Percentiles rank a stretch among this genome's conserved stretches.
Evolutionary conservation across 2,329 filamentous ascomycete species (phyloP).

Genomic region (Coniochaeta sp.): DNA sequence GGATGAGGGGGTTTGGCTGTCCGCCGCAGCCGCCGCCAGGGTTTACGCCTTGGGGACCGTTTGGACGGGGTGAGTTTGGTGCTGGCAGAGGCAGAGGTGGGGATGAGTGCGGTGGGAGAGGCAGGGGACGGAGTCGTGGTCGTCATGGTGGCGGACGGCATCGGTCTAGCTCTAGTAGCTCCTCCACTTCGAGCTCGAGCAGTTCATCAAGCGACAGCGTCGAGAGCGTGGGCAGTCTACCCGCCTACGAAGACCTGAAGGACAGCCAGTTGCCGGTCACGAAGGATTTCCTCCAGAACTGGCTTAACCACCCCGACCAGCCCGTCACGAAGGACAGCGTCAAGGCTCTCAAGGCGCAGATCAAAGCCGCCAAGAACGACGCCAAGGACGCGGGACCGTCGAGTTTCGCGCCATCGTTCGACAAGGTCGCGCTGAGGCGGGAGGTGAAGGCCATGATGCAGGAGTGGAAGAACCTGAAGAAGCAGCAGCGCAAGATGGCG

Average conservation of each 20-base stretch:
- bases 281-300: conserved; percentile 35
- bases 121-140: conserved; percentile 9
- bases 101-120: conserved; percentile 4
- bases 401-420: conserved; percentile 6
- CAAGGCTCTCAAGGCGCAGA: conserved; percentile 30
- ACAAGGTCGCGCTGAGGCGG: conserved; percentile 29
- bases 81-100: too few species aligned
- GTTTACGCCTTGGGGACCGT: conserved; percentile 1
- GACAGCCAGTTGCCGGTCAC: conserved; percentile 41
- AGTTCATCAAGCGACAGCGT: conserved; percentile 25
- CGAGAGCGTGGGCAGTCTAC: conserved; percentile 45
- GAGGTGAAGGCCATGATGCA: conserved; percentile 38
- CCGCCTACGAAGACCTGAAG: conserved; percentile 42
- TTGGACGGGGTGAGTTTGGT: too few species aligned
- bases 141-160: conserved; percentile 10
- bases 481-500: conserved; percentile 22
- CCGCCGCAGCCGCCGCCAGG: neutral
- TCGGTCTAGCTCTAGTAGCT: conserved; percentile 16
- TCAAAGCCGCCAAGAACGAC: conserved; percentile 29
- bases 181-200: conserved; percentile 25
- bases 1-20: neutral
- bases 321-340: conserved; percentile 39
- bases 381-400: conserved; percentile 4
- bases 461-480: conserved; percentile 35
- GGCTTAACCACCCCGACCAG: conserved; percentile 43